Conservation (phyloP, 169 alveolate species). For the Plasmodium vivax region DNA sequence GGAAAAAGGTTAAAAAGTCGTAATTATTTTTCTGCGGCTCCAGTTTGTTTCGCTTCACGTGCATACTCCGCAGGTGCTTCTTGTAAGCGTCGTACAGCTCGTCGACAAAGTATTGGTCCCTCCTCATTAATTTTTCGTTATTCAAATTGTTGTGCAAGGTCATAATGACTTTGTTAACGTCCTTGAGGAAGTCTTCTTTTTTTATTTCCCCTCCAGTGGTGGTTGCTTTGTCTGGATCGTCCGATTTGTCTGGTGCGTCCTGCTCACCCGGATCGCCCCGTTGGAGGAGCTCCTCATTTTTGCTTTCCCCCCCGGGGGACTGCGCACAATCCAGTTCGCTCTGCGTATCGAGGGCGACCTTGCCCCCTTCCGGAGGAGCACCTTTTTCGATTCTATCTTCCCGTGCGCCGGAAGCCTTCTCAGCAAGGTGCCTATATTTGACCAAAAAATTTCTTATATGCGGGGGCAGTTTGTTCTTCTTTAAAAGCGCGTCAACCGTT, state of each 20-base stretch:
- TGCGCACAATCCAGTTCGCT: not conserved
- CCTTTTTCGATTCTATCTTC: not conserved
- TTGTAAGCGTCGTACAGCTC: conserved; percentile 67
- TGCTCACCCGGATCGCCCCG: not conserved
- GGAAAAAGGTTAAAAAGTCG: conserved; percentile 72
- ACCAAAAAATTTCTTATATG: conserved; percentile 58
- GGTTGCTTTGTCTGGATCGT: not conserved
- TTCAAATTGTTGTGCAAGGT: conserved; percentile 52
- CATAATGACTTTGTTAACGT: conserved; percentile 67
- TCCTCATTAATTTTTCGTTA: conserved; percentile 53
- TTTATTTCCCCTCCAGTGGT: not conserved
- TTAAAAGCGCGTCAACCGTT: conserved; percentile 62
- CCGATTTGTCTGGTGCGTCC: not conserved
- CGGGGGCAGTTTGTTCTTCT: conserved; percentile 41
- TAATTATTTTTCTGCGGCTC: conserved; percentile 72
- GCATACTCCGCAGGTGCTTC: conserved; percentile 51
- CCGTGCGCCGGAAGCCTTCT: not conserved
- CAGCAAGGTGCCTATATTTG: conserved; percentile 43
- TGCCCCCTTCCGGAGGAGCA: not conserved
- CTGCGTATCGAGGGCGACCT: not conserved
- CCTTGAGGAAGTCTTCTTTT: conserved; percentile 21
- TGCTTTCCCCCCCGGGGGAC: not conserved
- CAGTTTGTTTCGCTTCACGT: conserved; percentile 36
- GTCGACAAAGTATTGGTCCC: conserved; percentile 31
- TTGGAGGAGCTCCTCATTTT: not conserved